These are phyloP conservation scores for Asterochloris sp. DNA, from an alignment of 139 green algal genomes.

Conservation along the genomic window DNA sequence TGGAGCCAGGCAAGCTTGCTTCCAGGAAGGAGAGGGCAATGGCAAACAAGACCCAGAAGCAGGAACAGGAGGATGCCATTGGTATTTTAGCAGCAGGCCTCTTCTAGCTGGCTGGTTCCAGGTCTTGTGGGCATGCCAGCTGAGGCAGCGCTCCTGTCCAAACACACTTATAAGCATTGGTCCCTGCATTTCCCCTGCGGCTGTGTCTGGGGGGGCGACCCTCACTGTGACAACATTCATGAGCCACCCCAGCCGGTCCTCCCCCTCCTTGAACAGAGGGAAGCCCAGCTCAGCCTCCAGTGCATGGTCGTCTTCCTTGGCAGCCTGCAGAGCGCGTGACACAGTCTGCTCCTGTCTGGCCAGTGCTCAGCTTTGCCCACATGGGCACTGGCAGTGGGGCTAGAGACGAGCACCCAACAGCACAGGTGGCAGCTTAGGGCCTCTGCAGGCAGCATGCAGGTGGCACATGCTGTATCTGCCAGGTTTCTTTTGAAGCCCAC, in stretches of 20 bases:
- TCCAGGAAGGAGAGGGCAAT: neutral
- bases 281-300: slow-evolving; percentile 77
- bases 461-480: too few species aligned
- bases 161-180: neutral
- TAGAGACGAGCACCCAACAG: neutral
- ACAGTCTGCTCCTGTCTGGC: neutral
- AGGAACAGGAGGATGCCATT: too few species aligned
- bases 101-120: too few species aligned
- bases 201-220: neutral
- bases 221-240: slow-evolving; percentile 83
- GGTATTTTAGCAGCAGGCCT: too few species aligned
- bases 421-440: too few species aligned
- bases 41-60: neutral
- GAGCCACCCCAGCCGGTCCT: slow-evolving; percentile 86
- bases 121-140: neutral
- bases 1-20: neutral
- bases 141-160: neutral
- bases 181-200: neutral
- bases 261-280: slow-evolving; percentile 59
- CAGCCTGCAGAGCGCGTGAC: neutral
- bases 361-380: neutral
- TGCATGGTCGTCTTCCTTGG: slow-evolving; percentile 46
- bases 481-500: too few species aligned
- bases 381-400: neutral
- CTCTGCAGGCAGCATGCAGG: too few species aligned